Evolutionary conservation across 371 early-diverging fungal genomes (phyloP), one percentile per base, ranked within the genome.

Genomic region (Rhizopus stolonifer): DNA sequence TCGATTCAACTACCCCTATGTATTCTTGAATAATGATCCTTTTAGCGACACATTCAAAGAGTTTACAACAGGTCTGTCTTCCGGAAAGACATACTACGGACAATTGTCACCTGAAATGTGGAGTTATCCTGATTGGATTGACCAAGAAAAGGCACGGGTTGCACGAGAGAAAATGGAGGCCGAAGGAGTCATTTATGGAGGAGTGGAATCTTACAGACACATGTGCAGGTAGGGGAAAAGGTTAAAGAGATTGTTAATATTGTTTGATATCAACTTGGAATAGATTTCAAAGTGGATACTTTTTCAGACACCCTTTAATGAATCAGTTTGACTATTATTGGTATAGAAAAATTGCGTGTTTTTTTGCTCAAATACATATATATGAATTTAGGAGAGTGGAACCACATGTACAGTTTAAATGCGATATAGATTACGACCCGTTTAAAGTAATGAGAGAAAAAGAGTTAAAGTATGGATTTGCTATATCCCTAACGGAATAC

Each of bases 341-440:
- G 99, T 92, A 86, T 67, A 82, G 55, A 79, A 47, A 77, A 82
- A 13, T 65, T 61, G n/a, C 60, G 62, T n/a, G 55, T 61, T 29
- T 93, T 91, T 9, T 60, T 87, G 15, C 77, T 87, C 22, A 88
- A 92, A 63, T 92, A 89, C 8, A 42, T 19, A 19, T 65, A 72
- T 49, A 72, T 9, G 47, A 19, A 82, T 88, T 58, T 88, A 93
- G 95, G 95, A 74, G 99, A 17, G 84, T 99, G 1, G 99, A 99
- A 61, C 99, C 99, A 2, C 89, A 84, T 21, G 95, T 96, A 13
- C 74, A 86, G 36, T 95, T 92, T 53, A 83, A 75, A 42, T 99
- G 98, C 62, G 87, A 95, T 45, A 75, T 98, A 21, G 87, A 88
- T 52, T 87, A 90, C 65, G 99, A 99, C 65, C 95, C 94, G 4